These are phyloP conservation scores for Nannochloris sp. DNA, from an alignment of 139 green algal genomes.

Conservation along the genomic window DNA sequence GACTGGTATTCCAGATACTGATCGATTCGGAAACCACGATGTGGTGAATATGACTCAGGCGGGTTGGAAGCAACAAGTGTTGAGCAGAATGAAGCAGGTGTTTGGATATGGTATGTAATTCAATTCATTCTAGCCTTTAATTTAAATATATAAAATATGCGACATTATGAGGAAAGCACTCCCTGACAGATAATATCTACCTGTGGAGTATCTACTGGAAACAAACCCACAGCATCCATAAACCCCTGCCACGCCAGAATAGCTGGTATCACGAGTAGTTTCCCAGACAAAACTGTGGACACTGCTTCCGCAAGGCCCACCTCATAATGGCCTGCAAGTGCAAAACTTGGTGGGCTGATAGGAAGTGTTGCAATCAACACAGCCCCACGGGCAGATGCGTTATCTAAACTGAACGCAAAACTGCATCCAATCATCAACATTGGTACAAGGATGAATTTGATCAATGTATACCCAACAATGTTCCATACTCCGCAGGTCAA, in stretches of 20 bases:
- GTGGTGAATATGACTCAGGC: slow-evolving; percentile 45
- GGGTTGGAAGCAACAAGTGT: slow-evolving; percentile 71
- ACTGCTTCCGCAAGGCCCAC: background rate
- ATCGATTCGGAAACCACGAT: slow-evolving; percentile 68
- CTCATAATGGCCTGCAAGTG: slow-evolving; percentile 4
- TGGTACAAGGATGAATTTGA: slow-evolving; percentile 3
- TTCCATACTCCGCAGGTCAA: background rate
- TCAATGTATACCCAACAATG: background rate
- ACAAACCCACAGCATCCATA: background rate
- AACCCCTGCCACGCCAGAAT: background rate
- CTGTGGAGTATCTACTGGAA: background rate
- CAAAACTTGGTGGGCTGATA: slow-evolving; percentile 18
- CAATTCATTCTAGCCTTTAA: slow-evolving; percentile 7
- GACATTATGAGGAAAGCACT: too few relatives aligned
- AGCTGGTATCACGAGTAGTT: background rate
- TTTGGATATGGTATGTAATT: slow-evolving; percentile 74
- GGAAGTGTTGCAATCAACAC: slow-evolving; percentile 25
- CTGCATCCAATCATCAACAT: slow-evolving; percentile 12
- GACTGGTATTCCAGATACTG: slow-evolving; percentile 60
- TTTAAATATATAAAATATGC: background rate
- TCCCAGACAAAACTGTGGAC: background rate
- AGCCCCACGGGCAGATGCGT: slow-evolving; percentile 3
- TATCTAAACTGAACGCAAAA: slow-evolving; percentile 12
- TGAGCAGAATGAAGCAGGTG: slow-evolving; percentile 56
- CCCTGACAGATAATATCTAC: background rate